Evolutionary conservation across 2,329 filamentous ascomycete genomes (phyloP).

Genomic region (Epichloe baconii): DNA sequence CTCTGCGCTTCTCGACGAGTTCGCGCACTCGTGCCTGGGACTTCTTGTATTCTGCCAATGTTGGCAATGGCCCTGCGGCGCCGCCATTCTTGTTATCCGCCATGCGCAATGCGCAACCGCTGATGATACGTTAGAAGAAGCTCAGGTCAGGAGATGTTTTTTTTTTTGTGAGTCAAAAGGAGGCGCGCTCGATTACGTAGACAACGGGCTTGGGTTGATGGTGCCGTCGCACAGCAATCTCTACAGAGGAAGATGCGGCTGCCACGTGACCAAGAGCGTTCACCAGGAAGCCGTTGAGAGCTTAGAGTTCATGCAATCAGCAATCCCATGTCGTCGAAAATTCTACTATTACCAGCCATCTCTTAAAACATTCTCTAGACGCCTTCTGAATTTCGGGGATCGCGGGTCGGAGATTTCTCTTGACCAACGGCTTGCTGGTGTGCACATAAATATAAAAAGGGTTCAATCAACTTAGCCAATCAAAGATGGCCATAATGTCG

Average conservation of each 20-base stretch:
- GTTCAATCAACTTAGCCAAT: too few relatives aligned
- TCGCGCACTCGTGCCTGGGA: constrained; percentile 35
- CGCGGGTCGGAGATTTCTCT: too few relatives aligned
- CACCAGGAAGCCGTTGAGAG: too few relatives aligned
- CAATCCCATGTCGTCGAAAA: too few relatives aligned
- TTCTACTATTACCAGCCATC: too few relatives aligned
- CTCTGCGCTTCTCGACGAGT: constrained; percentile 30
- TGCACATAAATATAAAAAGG: too few relatives aligned
- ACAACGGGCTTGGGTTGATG: background rate
- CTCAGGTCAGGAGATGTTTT: background rate
- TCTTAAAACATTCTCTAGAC: too few relatives aligned
- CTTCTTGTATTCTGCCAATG: constrained; percentile 36
- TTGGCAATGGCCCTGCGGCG: constrained; percentile 18
- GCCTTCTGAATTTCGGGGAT: too few relatives aligned
- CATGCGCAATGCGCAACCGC: constrained; percentile 13
- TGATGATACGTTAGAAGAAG: background rate
- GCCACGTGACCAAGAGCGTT: background rate
- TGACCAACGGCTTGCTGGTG: too few relatives aligned
- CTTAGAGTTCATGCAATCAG: too few relatives aligned
- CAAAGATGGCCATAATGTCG: too few relatives aligned
- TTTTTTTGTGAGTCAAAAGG: too few relatives aligned
- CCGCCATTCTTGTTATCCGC: constrained; percentile 19
- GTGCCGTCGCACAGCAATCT: background rate
- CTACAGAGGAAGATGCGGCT: background rate
- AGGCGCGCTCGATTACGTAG: background rate